phyloP scores from a whole-genome alignment of 257 asterid species.

The Petrea volubilis region DNA sequence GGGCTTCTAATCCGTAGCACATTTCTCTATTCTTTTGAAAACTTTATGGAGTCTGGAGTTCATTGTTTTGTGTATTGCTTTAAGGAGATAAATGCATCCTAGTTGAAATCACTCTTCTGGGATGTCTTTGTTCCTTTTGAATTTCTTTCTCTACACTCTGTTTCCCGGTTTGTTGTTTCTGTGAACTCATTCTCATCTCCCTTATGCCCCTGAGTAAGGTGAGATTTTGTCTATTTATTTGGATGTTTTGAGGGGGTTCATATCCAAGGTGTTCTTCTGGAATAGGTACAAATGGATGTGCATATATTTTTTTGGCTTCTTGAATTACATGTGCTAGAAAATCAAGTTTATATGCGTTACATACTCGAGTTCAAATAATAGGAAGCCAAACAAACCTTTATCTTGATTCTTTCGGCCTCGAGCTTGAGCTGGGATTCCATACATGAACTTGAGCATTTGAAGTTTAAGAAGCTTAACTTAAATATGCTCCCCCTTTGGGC shows the following conservation, averaged over 20 bases:
- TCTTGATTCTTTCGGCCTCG: not conserved
- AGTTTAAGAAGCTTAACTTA: not conserved
- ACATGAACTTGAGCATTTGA: conserved; percentile 2
- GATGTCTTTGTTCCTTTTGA: not conserved
- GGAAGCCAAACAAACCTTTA: not conserved
- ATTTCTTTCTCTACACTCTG: not conserved
- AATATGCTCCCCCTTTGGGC: not conserved
- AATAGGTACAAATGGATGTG: not conserved
- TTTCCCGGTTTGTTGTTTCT: not conserved
- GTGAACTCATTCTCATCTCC: not conserved
- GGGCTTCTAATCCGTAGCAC: no score
- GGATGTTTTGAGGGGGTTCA: not conserved
- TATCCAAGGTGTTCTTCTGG: not conserved
- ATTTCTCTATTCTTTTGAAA: no score
- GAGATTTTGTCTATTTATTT: not conserved
- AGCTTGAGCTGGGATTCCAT: not conserved
- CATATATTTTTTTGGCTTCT: not conserved
- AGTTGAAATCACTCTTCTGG: not conserved
- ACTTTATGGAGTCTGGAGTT: no score
- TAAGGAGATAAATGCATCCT: not conserved
- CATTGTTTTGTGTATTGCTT: no score
- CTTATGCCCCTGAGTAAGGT: not conserved
- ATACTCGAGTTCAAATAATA: not conserved
- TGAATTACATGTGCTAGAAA: not conserved
- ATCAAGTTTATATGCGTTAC: not conserved